Evolutionary conservation across 371 early-diverging fungal species (phyloP).

Genomic region (Mortierella sp.): DNA sequence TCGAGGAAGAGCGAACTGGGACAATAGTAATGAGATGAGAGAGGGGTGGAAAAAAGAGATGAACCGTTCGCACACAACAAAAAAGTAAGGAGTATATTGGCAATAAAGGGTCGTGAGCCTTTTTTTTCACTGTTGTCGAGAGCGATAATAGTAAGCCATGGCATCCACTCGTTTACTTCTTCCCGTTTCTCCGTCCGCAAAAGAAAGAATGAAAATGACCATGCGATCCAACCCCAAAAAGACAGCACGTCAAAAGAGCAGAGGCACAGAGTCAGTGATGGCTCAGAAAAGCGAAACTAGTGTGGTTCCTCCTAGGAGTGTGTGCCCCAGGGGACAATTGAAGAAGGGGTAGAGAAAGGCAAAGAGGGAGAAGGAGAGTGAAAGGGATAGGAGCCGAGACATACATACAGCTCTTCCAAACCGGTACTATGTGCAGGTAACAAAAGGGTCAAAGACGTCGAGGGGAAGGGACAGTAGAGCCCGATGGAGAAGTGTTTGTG

Average conservation of each 20-base stretch:
- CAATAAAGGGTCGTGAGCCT: background rate
- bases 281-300: background rate
- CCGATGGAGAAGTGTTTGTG: background rate
- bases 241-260: background rate
- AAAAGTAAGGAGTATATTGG: background rate
- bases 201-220: background rate
- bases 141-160: background rate
- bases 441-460: conserved; percentile 2
- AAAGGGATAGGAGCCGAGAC: conserved; percentile 9
- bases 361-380: background rate
- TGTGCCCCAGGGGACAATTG: background rate
- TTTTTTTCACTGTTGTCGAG: conserved; percentile 2
- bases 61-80: conserved; percentile 1
- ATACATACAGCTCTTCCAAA: background rate
- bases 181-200: background rate
- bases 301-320: background rate
- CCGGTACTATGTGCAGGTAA: background rate
- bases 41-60: background rate
- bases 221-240: conserved; percentile 6
- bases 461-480: background rate
- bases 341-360: background rate
- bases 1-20: background rate
- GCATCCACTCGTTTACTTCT: background rate
- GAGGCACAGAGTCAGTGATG: background rate
- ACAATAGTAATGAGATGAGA: background rate